Conservation (phyloP, 768 basidiomycete species). For the Lentinus brumalis region DNA sequence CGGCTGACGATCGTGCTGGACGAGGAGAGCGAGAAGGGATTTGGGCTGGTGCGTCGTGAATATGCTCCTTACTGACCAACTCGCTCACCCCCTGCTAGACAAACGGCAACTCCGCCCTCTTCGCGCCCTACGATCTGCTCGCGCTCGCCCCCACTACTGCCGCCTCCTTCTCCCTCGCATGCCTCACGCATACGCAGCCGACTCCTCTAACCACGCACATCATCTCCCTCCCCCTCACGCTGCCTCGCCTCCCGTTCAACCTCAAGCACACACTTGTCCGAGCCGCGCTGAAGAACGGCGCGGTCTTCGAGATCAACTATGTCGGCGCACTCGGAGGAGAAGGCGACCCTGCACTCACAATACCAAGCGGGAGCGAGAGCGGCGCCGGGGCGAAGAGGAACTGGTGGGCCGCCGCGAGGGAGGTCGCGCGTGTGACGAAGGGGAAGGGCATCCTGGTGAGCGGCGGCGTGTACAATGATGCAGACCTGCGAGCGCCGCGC, state of each 20-base stretch:
- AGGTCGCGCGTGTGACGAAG: slow-evolving; percentile 78
- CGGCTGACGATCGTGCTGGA: slow-evolving; percentile 80
- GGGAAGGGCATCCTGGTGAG: slow-evolving; percentile 77
- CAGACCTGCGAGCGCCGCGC: slow-evolving; percentile 67
- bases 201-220: slow-evolving; percentile 79
- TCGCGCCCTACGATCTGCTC: slow-evolving; percentile 74
- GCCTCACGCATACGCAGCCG: slow-evolving; percentile 80
- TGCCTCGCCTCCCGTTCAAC: slow-evolving; percentile 76
- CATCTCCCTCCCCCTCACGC: slow-evolving; percentile 76
- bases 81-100: slow-evolving; percentile 45
- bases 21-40: slow-evolving; percentile 84
- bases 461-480: slow-evolving; percentile 61
- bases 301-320: slow-evolving; percentile 81
- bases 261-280: slow-evolving; percentile 84
- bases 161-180: slow-evolving; percentile 73
- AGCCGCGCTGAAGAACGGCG: slow-evolving; percentile 79
- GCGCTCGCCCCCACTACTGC: slow-evolving; percentile 74
- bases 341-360: slow-evolving; percentile 45
- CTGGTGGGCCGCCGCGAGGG: slow-evolving; percentile 82
- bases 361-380: slow-evolving; percentile 53
- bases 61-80: background rate
- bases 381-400: slow-evolving; percentile 66
- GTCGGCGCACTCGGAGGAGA: slow-evolving; percentile 72
- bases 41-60: slow-evolving; percentile 61
- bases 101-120: slow-evolving; percentile 62